Evolutionary conservation across 2,329 filamentous ascomycete species (phyloP).

Genomic region (Myriosclerotinia scirpicola): DNA sequence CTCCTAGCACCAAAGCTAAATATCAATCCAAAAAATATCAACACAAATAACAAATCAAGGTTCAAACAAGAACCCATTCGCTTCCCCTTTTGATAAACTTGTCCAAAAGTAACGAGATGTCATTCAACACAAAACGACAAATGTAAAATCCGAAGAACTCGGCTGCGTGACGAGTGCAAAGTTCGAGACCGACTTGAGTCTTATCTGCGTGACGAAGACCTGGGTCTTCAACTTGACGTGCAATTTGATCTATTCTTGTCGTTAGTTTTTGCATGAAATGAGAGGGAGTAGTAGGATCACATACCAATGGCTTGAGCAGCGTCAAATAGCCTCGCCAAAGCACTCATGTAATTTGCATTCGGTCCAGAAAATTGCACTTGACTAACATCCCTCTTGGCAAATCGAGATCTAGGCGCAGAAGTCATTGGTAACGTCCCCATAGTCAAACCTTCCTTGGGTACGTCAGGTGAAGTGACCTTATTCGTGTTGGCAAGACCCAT

Average conservation of each 20-base stretch:
- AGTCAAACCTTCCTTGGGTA: constrained; percentile 58
- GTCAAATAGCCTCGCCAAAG: constrained; percentile 87
- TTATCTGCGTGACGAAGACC: constrained; percentile 88
- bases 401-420: constrained; percentile 60
- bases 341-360: constrained; percentile 86
- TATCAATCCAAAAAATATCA: constrained; percentile 14
- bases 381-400: constrained; percentile 68
- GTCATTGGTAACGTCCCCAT: constrained; percentile 80
- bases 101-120: constrained; percentile 82
- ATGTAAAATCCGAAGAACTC: constrained; percentile 98
- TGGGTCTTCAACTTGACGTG: constrained; percentile 92
- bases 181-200: constrained; percentile 91
- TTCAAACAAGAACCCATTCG: constrained; percentile 74
- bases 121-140: constrained; percentile 88
- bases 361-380: constrained; percentile 76
- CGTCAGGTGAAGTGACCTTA: constrained; percentile 48
- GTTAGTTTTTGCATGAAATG: constrained; percentile 35
- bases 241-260: constrained; percentile 74
- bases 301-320: constrained; percentile 89
- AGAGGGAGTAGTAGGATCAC: constrained; percentile 39
- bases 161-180: constrained; percentile 88
- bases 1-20: background rate
- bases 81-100: constrained; percentile 96
- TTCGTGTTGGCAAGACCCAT: constrained; percentile 54
- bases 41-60: background rate